A percentile compares a stretch with the other conserved stretches of the same genome.
These are phyloP conservation scores for Meyerozyma carpophila DNA, from an alignment of 1,139 yeast genomes.

Conservation along the genomic window DNA sequence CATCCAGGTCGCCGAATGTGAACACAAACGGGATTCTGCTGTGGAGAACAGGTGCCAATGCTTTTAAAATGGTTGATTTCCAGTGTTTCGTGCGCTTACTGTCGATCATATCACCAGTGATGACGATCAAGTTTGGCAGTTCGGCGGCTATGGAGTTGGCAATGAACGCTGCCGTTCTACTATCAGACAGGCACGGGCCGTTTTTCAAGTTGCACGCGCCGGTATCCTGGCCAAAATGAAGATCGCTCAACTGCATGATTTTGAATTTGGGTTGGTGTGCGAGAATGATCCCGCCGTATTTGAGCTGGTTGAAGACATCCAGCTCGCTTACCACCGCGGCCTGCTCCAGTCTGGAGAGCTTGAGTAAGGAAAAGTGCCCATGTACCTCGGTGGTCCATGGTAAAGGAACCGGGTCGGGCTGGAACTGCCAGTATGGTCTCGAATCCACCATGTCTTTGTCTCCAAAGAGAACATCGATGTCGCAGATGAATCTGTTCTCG, in stretches of 20 bases:
- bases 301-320: slow-evolving; percentile 2
- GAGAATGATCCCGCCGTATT: slow-evolving; percentile 3
- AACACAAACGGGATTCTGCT: slow-evolving; percentile 28
- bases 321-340: slow-evolving; percentile 1
- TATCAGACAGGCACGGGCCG: slow-evolving; percentile 23
- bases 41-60: slow-evolving; percentile 29
- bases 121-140: slow-evolving; percentile 30
- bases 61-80: slow-evolving; percentile 31
- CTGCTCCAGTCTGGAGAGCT: neutral
- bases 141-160: slow-evolving; percentile 23
- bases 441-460: slow-evolving; percentile 8
- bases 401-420: slow-evolving; percentile 10
- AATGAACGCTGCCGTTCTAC: slow-evolving; percentile 25
- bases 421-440: slow-evolving; percentile 14
- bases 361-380: slow-evolving; percentile 12
- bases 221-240: slow-evolving; percentile 32
- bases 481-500: slow-evolving; percentile 7
- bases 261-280: slow-evolving; percentile 16
- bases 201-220: slow-evolving; percentile 17
- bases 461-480: slow-evolving; percentile 10
- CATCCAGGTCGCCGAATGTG: slow-evolving; percentile 35
- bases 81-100: slow-evolving; percentile 19
- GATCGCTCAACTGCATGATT: slow-evolving; percentile 35
- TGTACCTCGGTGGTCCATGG: slow-evolving; percentile 10
- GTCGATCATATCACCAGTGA: slow-evolving; percentile 40